phyloP scores from a whole-genome alignment of 176 grass and related monocot species.

The Musa itinerans region DNA sequence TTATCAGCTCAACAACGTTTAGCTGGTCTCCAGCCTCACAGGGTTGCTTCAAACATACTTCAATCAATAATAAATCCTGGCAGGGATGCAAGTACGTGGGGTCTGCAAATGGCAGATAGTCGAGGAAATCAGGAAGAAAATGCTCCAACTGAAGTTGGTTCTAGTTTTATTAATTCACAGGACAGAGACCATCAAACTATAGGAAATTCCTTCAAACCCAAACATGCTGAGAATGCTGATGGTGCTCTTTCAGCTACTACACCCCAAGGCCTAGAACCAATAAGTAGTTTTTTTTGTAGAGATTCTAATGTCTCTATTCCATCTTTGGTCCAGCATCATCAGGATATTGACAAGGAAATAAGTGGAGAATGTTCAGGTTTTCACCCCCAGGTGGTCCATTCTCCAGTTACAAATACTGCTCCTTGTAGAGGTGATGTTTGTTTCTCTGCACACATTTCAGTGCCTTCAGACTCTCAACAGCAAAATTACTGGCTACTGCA shows the following conservation, averaged over 20 bases:
- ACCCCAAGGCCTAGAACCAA: conserved; percentile 40
- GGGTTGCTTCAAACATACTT: conserved; percentile 64
- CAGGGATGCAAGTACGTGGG: conserved; percentile 46
- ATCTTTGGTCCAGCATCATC: conserved; percentile 43
- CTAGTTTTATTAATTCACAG: conserved; percentile 57
- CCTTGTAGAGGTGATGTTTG: conserved; percentile 29
- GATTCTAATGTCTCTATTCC: conserved; percentile 37
- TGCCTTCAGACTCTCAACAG: conserved; percentile 51
- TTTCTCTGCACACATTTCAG: conserved; percentile 41
- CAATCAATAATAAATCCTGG: conserved; percentile 70
- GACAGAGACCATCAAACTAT: conserved; percentile 47
- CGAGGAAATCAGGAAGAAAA: conserved; percentile 48
- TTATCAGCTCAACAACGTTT: conserved; percentile 57
- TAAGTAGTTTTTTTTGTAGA: conserved; percentile 30
- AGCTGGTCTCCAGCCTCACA: conserved; percentile 48
- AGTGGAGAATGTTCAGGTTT: conserved; percentile 32
- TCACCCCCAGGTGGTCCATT: conserved; percentile 36
- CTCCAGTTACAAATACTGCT: conserved; percentile 26
- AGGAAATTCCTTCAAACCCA: conserved; percentile 36
- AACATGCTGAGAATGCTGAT: conserved; percentile 36
- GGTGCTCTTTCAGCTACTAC: conserved; percentile 28
- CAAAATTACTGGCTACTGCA: conserved; percentile 59
- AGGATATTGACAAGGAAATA: conserved; percentile 40
- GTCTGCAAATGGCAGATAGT: conserved; percentile 39
- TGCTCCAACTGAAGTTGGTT: conserved; percentile 43